phyloP scores from a whole-genome alignment of 192 early-diverging fungal species.

The Martensiomyces pterosporus region DNA sequence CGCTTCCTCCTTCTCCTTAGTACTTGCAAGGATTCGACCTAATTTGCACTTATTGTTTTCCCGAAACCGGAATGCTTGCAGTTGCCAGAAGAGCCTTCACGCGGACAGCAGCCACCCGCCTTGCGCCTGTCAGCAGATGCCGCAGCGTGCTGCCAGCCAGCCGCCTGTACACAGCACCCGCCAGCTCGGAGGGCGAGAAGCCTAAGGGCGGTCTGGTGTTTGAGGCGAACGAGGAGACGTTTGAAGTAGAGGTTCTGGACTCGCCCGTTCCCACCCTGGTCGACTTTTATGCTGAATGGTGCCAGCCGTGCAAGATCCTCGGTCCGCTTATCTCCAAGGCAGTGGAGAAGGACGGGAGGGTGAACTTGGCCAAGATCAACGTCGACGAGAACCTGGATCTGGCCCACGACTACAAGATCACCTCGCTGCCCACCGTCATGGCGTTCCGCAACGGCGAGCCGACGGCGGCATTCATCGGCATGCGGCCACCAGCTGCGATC shows the following conservation, averaged over 20 bases:
- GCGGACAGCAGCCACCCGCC: too few species aligned
- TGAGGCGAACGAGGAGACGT: conserved; percentile 57
- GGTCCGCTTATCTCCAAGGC: conserved; percentile 64
- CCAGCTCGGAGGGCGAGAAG: conserved; percentile 1
- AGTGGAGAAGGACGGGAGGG: conserved; percentile 59
- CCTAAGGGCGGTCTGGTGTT: conserved; percentile 8
- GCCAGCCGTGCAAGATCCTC: conserved; percentile 76
- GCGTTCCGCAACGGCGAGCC: conserved; percentile 63
- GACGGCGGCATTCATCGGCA: conserved; percentile 66
- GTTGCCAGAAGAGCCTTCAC: too few species aligned
- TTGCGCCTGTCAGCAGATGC: too few species aligned
- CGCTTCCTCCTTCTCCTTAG: too few species aligned
- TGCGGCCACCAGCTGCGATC: conserved; percentile 41
- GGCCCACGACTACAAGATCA: conserved; percentile 63
- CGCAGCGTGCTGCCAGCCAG: too few species aligned
- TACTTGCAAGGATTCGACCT: too few species aligned
- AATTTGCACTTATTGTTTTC: too few species aligned
- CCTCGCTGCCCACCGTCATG: conserved; percentile 71
- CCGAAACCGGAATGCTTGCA: too few species aligned
- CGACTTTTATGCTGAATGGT: conserved; percentile 78
- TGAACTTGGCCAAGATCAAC: conserved; percentile 72
- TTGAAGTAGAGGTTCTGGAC: conserved; percentile 55
- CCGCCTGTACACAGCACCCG: not conserved
- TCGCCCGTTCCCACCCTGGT: conserved; percentile 69
- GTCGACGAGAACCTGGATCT: conserved; percentile 62